Evolutionary conservation across 2,329 filamentous ascomycete species (phyloP), one percentile per base, ranked within the genome.

Genomic region (Ascocoryne sarcoides): DNA sequence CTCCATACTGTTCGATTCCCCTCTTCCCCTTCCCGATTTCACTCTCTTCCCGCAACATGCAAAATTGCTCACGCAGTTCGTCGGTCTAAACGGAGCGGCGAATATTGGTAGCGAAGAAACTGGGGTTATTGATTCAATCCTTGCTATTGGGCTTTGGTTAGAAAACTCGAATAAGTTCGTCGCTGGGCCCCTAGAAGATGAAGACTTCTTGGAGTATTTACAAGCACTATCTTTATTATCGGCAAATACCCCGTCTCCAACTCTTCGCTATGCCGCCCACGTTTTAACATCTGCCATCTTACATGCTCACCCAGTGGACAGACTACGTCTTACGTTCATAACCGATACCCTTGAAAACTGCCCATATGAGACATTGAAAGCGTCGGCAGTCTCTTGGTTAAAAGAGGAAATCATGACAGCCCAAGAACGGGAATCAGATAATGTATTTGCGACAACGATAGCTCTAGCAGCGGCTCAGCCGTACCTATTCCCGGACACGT

Each of bases 291-390:
- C 58, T 7, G 50, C 50, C 4, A 55, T 64, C 18, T 47, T 65
- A 15, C 77, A 81, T 51, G 65, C 72, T 2, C 70, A 80, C 46
- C 75, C 77, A 0, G 68, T 75, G 18, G 73, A 77, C 44, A 67
- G 71, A 3, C 68, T 73, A 52, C 68, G 76, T 4, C 62, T 82
- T 12, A 66, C 69, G 19, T 82, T 82, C 47, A 66, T 83, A 7
- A 72, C 77, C 38, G 78, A 82, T 52, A 66, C 81, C 10, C 61
- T 82, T 10, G 76, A 81, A 58, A 77, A 80, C 55, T 81, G 77
- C 64, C 69, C 75, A 49, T 81, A 77, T 50, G 67, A 75, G 2
- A 67, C 71, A 1, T 64, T 82, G 28, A 79, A 79, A 55, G 77
- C 73, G 7, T 76, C 73, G 31, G 77, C 76, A 0, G 68, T 82